Evolutionary conservation across 768 basidiomycete species (phyloP), one percentile per base, ranked within the genome.

Genomic region (Mycena leptocephala): DNA sequence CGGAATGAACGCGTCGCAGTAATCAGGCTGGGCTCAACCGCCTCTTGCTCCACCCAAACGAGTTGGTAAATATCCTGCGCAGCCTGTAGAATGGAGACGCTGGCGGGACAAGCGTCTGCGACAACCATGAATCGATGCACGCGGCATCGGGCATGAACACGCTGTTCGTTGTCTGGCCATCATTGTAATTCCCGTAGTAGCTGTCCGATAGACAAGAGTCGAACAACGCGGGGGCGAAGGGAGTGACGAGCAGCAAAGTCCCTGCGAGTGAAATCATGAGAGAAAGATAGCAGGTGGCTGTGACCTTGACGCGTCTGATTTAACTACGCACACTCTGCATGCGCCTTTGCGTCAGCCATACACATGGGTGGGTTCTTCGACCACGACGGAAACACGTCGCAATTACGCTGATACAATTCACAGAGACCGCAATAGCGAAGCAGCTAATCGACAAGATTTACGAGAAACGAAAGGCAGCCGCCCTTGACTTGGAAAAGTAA

Each of bases 401-500:
- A n/a, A 43, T 76, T 61, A 53, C 61, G 61, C 76, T 79, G 6
- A 75, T 26, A n/a, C 48, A 32, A 30, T 55, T 3, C 22, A 68
- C 78, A 96, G 95, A 97, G 80, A 87, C 92, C 70, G 90, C 92
- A 74, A 91, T 96, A 62, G 88, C 94, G 53, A 94, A 94, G 83
- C 96, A 95, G 82, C 88, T 97, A 72, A 90, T 95, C 59, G 96
- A 97, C 92, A 96, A 96, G 89, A 94, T 97, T 84, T 98, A 99
- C 83, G 97, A 99, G 89, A 97, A 97, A 87, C 92, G 97, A 73
- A 98, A 99, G 87, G 93, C 95, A 10, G 97, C 97, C 9, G 98
- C 98, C 10, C 92, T 97, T 65, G 97, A 99, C 66, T 92, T 99
- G 66, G 97, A 99, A 88, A 98, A 97, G 97, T 97, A 83, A 79